Conservation (phyloP, 495 filamentous ascomycete species). For the Chaetomium tenue region DNA sequence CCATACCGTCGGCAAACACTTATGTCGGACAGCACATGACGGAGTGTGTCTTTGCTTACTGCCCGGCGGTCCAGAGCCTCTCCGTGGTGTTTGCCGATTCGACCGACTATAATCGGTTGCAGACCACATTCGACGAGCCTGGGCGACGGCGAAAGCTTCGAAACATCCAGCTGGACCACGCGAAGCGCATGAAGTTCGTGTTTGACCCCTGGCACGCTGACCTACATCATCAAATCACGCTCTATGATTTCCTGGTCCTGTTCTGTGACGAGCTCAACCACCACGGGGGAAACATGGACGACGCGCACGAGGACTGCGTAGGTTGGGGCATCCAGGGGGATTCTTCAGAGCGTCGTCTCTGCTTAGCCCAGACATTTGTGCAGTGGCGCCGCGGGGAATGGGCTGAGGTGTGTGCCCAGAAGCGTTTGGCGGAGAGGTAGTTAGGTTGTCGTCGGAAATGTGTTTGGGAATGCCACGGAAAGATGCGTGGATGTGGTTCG, state of each 20-base stretch:
- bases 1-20: background rate
- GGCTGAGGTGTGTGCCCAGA: background rate
- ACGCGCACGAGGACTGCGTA: background rate
- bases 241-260: background rate
- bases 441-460: background rate
- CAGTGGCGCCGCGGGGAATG: slow-evolving; percentile 4
- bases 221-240: background rate
- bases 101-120: background rate
- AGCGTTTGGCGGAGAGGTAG: background rate
- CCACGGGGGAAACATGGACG: background rate
- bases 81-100: slow-evolving; percentile 1
- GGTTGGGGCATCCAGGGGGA: background rate
- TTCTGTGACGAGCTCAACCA: background rate
- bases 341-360: background rate
- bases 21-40: background rate
- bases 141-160: background rate
- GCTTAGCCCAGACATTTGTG: background rate
- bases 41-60: background rate
- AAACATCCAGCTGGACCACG: background rate
- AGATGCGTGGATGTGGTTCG: background rate
- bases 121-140: background rate
- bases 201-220: background rate
- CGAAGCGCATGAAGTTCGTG: background rate
- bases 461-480: background rate
- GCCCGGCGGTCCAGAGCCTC: background rate